Conservation (phyloP, 176 grass and related monocot genomes). For the Ampelocalamus luodianensis region DNA sequence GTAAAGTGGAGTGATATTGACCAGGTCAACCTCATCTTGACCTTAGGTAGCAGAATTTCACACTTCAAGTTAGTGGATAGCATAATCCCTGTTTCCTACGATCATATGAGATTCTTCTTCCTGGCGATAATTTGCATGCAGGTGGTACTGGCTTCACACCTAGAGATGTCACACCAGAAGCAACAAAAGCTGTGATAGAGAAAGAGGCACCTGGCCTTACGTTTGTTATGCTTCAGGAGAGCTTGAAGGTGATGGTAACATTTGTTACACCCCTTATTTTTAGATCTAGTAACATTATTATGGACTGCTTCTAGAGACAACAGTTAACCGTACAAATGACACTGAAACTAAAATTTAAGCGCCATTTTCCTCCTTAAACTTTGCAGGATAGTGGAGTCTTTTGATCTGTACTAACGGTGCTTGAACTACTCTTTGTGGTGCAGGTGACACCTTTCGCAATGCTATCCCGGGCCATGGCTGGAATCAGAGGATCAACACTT, state of each 20-base stretch:
- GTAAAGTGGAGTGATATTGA: slow-evolving; percentile 72
- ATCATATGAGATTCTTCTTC: slow-evolving; percentile 2
- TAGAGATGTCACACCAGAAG: slow-evolving; percentile 88
- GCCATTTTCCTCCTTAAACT: background rate
- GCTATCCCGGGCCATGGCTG: slow-evolving; percentile 77
- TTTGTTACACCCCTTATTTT: background rate
- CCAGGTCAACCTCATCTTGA: slow-evolving; percentile 79
- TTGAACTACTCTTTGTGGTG: background rate
- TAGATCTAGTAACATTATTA: background rate
- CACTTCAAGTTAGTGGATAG: slow-evolving; percentile 13
- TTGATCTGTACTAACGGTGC: background rate
- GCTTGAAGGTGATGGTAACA: slow-evolving; percentile 65
- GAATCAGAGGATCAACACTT: slow-evolving; percentile 90
- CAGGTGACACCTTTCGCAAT: slow-evolving; percentile 95
- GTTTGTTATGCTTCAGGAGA: slow-evolving; percentile 92
- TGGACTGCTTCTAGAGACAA: slow-evolving; percentile 6
- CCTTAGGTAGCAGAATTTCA: slow-evolving; percentile 63
- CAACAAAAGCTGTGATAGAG: slow-evolving; percentile 85
- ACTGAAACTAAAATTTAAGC: background rate
- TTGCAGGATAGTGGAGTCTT: background rate
- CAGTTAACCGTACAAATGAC: background rate
- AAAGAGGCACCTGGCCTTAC: slow-evolving; percentile 86
- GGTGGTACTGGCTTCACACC: slow-evolving; percentile 95
- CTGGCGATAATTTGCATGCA: slow-evolving; percentile 41
- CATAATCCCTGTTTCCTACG: slow-evolving; percentile 4